phyloP scores from a whole-genome alignment of 2,329 filamentous ascomycete genomes.

The Acephala macrosclerotiorum region DNA sequence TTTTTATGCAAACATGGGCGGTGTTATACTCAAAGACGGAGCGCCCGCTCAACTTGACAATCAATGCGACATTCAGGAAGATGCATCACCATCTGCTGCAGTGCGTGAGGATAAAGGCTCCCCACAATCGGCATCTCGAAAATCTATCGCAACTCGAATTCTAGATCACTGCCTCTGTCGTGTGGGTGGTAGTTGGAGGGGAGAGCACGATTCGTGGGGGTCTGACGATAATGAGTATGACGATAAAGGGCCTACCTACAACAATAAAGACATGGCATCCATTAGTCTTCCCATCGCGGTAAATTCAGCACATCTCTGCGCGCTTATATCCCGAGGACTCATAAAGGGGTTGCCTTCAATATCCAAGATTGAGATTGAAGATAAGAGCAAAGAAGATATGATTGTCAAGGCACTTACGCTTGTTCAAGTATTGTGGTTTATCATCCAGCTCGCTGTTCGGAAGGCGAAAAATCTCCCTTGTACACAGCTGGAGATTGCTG shows the following conservation, averaged over 20 bases:
- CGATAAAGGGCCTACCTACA: too few relatives aligned
- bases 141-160: neutral
- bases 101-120: too few relatives aligned
- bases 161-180: neutral
- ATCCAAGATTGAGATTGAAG: neutral
- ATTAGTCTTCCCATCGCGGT: neutral
- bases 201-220: neutral
- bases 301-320: neutral
- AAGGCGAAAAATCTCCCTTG: too few relatives aligned
- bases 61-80: neutral
- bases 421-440: too few relatives aligned
- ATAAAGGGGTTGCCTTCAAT: neutral
- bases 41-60: neutral
- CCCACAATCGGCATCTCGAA: neutral
- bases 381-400: neutral
- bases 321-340: neutral
- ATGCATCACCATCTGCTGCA: neutral
- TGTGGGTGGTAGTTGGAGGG: neutral
- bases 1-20: neutral
- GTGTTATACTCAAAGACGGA: neutral
- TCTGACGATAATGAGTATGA: too few relatives aligned
- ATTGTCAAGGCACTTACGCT: too few relatives aligned
- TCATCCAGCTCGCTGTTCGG: too few relatives aligned
- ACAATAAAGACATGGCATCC: neutral
- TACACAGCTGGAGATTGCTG: too few relatives aligned